A percentile compares a stretch with the other conserved stretches of the same genome.
These are phyloP conservation scores for Helotiales sp. DNA, from an alignment of 2,329 filamentous ascomycete species.

Conservation along the genomic window DNA sequence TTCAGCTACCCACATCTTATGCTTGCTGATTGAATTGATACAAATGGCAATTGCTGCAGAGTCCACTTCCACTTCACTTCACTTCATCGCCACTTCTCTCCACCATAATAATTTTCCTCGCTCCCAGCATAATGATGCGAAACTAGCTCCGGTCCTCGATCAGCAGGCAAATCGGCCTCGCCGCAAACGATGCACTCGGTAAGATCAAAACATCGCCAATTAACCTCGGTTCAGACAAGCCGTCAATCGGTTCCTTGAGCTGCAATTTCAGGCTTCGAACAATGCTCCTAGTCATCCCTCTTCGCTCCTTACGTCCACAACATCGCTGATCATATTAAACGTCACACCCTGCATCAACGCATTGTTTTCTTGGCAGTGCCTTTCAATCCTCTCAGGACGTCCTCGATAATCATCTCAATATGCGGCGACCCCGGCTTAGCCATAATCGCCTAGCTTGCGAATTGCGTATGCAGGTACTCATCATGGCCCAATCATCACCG, in stretches of 20 bases:
- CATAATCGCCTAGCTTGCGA: constrained; percentile 44
- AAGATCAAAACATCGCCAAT: constrained; percentile 40
- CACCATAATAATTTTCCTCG: constrained; percentile 32
- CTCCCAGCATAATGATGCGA: constrained; percentile 32
- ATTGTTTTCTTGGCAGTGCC: constrained; percentile 26
- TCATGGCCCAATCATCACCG: constrained; percentile 43
- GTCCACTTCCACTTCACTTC: too few relatives aligned
- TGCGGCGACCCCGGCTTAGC: constrained; percentile 37
- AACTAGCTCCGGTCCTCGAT: constrained; percentile 26
- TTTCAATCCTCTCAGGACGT: constrained; percentile 37
- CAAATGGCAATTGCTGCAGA: too few relatives aligned
- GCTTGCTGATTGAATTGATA: too few relatives aligned
- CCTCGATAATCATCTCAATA: constrained; percentile 39
- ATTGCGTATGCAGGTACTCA: constrained; percentile 28
- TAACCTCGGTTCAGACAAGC: constrained; percentile 38
- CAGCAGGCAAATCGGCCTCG: constrained; percentile 14
- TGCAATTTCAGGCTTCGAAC: constrained; percentile 36
- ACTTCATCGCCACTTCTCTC: constrained; percentile 14
- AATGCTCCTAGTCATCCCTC: constrained; percentile 37
- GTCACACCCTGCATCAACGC: constrained; percentile 32
- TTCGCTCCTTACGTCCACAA: constrained; percentile 41
- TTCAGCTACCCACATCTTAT: too few relatives aligned
- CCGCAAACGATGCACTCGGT: constrained; percentile 30
- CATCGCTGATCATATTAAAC: constrained; percentile 37
- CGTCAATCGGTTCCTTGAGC: constrained; percentile 28